Evolutionary conservation across 441 rosid species (phyloP).

Genomic region (Eruca vesicaria): DNA sequence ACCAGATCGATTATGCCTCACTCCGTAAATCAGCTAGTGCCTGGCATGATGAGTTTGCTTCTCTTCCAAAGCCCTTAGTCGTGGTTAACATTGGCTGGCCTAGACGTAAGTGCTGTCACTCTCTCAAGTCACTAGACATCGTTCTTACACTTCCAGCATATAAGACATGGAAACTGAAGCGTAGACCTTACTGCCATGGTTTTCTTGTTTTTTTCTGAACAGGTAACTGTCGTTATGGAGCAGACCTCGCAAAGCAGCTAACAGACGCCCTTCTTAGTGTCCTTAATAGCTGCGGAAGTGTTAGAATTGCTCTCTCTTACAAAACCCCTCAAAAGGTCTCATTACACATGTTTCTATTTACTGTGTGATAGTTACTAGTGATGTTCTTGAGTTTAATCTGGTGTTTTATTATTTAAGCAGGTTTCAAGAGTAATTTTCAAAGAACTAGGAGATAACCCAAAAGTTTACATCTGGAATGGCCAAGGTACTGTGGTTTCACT

Average conservation of each 20-base stretch:
- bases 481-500: conserved; percentile 51
- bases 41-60: conserved; percentile 91
- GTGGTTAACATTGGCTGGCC: conserved; percentile 95
- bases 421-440: conserved; percentile 57
- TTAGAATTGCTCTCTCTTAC: conserved; percentile 76
- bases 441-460: conserved; percentile 66
- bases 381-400: neutral
- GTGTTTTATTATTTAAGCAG: conserved; percentile 32
- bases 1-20: conserved; percentile 77
- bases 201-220: conserved; percentile 3
- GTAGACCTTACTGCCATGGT: neutral
- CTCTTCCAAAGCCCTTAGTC: conserved; percentile 78
- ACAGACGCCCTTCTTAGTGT: conserved; percentile 51
- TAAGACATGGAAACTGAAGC: conserved; percentile 1
- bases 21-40: conserved; percentile 71
- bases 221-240: conserved; percentile 81
- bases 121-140: conserved; percentile 13
- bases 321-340: conserved; percentile 79
- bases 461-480: conserved; percentile 81
- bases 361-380: neutral
- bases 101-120: conserved; percentile 48
- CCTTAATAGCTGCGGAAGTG: conserved; percentile 71
- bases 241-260: conserved; percentile 80
- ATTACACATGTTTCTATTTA: neutral
- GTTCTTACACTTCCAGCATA: conserved; percentile 1